Evolutionary conservation across 345 rosid species (phyloP), one percentile per base, ranked within the genome.

Genomic region (Laguncularia racemosa): DNA sequence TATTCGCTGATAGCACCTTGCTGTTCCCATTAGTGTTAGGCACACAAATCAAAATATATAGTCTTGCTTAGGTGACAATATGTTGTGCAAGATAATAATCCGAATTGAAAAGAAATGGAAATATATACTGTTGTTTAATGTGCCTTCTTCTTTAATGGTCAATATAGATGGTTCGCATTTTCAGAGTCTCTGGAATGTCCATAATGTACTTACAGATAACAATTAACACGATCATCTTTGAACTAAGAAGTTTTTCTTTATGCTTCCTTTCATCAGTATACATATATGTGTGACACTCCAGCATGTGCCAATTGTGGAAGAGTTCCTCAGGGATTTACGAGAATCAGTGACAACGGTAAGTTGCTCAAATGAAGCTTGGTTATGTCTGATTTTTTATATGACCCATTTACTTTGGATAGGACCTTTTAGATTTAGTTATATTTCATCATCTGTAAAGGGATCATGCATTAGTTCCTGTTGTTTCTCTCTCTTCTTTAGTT

Each of bases 211-310:
- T 53, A 33, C 6, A 33, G 40, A 33, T 7, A 33, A 33, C 33
- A 19, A n/a, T 13, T 13, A 46, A 48, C 3, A 28, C n/a, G 50
- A 28, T n/a, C 45, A 16, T 43, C 11, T 16, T 40, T 16, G 61
- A 20, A 12, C 55, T 51, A 15, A 52, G 13, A 14, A n/a, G 20
- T 13, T 58, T 45, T 65, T 56, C 43, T 46, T 9, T 18, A 18
- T 19, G 55, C 59, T 61, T 51, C 60, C 48, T 61, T 58, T 62
- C 60, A 71, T 55, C 88, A 93, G 99, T 76, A 60, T 93, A 65
- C 97, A 93, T 45, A 86, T 86, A 57, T 89, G 97, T 55, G 55
- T 86, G 16, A 92, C 97, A 48, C 97, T 89, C 65, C 96, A 92
- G 73, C 99, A 84, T 59, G 89, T 87, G 47, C 73, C 84, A 2